Conservation (phyloP, 441 rosid species). For the Kokia cookei region DNA sequence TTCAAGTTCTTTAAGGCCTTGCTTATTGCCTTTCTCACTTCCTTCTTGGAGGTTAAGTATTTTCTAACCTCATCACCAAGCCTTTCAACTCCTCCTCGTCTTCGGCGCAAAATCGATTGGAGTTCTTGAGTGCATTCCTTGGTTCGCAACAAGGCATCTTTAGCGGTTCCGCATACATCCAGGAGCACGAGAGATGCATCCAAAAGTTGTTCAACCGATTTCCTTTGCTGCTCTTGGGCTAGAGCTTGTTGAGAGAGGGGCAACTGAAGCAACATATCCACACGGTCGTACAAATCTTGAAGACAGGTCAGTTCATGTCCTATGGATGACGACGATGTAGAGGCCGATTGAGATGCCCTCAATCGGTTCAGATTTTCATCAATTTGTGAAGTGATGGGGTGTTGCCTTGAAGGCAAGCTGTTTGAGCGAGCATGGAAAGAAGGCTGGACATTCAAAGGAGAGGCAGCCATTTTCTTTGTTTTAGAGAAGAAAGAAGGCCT, state of each 20-base stretch:
- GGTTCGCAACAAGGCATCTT: slow-evolving; percentile 26
- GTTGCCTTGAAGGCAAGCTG: slow-evolving; percentile 7
- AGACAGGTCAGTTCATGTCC: slow-evolving; percentile 12
- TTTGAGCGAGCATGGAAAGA: slow-evolving; percentile 4
- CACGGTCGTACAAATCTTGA: slow-evolving; percentile 26
- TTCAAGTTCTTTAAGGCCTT: slow-evolving; percentile 23
- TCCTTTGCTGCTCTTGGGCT: slow-evolving; percentile 6
- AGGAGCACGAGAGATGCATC: slow-evolving; percentile 33
- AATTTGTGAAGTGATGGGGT: not conserved
- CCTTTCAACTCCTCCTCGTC: slow-evolving; percentile 13
- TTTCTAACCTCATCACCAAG: slow-evolving; percentile 15
- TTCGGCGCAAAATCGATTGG: slow-evolving; percentile 25
- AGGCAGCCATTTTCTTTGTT: slow-evolving; percentile 12
- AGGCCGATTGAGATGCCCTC: slow-evolving; percentile 12
- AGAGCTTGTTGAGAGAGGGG: slow-evolving; percentile 21
- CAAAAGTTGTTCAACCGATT: slow-evolving; percentile 21
- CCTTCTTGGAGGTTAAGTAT: slow-evolving; percentile 21
- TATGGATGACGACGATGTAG: slow-evolving; percentile 22
- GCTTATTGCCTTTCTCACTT: slow-evolving; percentile 19
- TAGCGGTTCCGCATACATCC: slow-evolving; percentile 29
- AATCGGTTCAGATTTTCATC: slow-evolving; percentile 12
- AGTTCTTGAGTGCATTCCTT: slow-evolving; percentile 22
- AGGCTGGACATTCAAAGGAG: not conserved
- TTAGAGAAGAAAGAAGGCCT: not conserved
- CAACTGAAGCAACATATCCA: slow-evolving; percentile 25